Evolutionary conservation across 1,284 basidiomycete species (phyloP).

Genomic region (Moniliophthora roreri): DNA sequence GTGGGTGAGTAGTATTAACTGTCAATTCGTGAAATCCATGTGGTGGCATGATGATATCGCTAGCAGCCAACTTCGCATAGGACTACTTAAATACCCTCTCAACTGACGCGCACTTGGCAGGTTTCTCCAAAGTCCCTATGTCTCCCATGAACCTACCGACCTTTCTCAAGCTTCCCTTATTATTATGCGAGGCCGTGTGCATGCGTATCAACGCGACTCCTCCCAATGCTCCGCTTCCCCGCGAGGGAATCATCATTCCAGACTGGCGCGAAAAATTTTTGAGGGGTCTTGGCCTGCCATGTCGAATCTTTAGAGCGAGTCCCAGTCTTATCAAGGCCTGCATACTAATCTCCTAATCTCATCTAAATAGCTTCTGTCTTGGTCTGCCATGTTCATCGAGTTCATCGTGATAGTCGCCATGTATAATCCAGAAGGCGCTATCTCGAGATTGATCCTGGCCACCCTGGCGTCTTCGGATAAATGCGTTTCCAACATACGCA

Average conservation of each 20-base stretch:
- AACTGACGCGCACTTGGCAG: too few species aligned
- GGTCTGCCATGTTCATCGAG: slow-evolving; percentile 26
- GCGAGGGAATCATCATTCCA: slow-evolving; percentile 25
- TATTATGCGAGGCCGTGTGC: slow-evolving; percentile 12
- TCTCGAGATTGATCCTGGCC: slow-evolving; percentile 19
- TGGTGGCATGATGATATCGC: too few species aligned
- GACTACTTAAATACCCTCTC: too few species aligned
- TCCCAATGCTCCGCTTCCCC: slow-evolving; percentile 27
- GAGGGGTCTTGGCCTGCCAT: slow-evolving; percentile 26
- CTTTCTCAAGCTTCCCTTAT: slow-evolving; percentile 10
- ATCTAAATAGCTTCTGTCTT: slow-evolving; percentile 25
- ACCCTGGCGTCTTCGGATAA: slow-evolving; percentile 15
- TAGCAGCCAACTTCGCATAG: too few species aligned
- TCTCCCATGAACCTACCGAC: background rate
- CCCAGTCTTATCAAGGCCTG: too few species aligned
- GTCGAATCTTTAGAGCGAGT: slow-evolving; percentile 24
- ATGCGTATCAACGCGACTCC: slow-evolving; percentile 26
- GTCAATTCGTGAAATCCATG: too few species aligned
- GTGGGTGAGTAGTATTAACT: too few species aligned
- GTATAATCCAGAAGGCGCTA: slow-evolving; percentile 15
- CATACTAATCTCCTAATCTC: background rate
- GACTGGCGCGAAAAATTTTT: slow-evolving; percentile 33
- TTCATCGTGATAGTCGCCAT: slow-evolving; percentile 17
- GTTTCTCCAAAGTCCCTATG: background rate
- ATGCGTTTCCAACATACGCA: slow-evolving; percentile 17